Percentiles rank a stretch among this genome's conserved stretches.
Conservation (phyloP, 208 protist genomes). For the Crithidia bombi region DNA sequence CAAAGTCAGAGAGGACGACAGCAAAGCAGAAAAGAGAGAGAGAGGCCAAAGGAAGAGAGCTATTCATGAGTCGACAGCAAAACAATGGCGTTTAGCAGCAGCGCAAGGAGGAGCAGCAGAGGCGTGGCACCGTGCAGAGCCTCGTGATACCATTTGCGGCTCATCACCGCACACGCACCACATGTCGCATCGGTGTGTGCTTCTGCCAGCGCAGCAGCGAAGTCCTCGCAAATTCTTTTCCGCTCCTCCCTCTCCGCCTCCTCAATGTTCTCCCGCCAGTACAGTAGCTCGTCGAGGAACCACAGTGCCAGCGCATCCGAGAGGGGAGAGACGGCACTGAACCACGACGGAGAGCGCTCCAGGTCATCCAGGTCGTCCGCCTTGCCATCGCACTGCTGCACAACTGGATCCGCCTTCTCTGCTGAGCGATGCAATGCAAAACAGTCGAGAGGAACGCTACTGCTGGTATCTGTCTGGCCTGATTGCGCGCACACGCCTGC, state of each 20-base stretch:
- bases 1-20: too few species aligned
- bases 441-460: not conserved
- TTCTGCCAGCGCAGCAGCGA: not conserved
- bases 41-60: not conserved
- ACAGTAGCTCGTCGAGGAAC: conserved; percentile 1
- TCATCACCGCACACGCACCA: not conserved
- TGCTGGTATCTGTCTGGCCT: too few species aligned
- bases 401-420: not conserved
- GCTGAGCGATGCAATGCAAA: not conserved
- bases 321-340: not conserved
- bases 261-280: not conserved
- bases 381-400: not conserved
- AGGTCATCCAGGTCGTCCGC: not conserved
- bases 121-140: not conserved
- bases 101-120: not conserved
- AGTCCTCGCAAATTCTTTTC: not conserved
- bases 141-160: not conserved
- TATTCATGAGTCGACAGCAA: not conserved
- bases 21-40: too few species aligned
- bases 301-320: not conserved
- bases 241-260: not conserved
- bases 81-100: not conserved
- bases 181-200: not conserved
- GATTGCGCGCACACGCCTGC: too few species aligned
- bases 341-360: not conserved